Base-by-base conservation (phyloP, 805 yeast species). In the Yarrowia sp. region DNA sequence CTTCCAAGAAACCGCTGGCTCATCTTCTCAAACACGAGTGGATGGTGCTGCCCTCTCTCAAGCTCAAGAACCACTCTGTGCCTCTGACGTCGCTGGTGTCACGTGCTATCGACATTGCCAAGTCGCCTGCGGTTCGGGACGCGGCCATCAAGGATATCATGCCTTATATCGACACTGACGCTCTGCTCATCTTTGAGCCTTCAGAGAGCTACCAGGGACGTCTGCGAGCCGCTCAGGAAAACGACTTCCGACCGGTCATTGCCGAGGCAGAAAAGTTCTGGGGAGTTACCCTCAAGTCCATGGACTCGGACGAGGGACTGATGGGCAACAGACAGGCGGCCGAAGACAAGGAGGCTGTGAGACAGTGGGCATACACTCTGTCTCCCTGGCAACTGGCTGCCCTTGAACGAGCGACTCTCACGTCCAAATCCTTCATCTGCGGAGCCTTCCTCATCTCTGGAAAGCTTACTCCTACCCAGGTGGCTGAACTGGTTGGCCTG, bases 141-240 rank as follows among this genome's bases (percentile, higher is more conserved):
- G 85, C 84, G 52, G 85, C 91, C 22, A 84, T 86, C 70, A 78
- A 82, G 52, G 85, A 84, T 71, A 79, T 95, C 71, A 80, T 94
- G 74, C 86, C 93, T 68, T 95, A 93, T 75, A 81, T 96, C 70
- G 99, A 95, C 77, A 95, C 99, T 0, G 99, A 95, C 78, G 92
- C 98, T 1, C 81, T 97, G 71, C 82, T 95, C 67, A 92, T 94
- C 9, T 89, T 93, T 75, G 88, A 97, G 0, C 97, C 97, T 12
- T 72, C 73, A 11, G 82, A 81, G 50, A 98, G 94, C 76, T 92
- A 90, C 76, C 93, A 90, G 72, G 98, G 98, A 10, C 82, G 81
- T 50, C 82, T 95, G 71, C 84, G 99, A 75, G 77, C 80, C 46
- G 91, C 86, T n/a, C 99, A 95, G 78, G 88, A 91, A 72, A 86